Evolutionary conservation across 805 yeast genomes (phyloP), one percentile per base, ranked within the genome.

Genomic region (Yarrowia sp.): DNA sequence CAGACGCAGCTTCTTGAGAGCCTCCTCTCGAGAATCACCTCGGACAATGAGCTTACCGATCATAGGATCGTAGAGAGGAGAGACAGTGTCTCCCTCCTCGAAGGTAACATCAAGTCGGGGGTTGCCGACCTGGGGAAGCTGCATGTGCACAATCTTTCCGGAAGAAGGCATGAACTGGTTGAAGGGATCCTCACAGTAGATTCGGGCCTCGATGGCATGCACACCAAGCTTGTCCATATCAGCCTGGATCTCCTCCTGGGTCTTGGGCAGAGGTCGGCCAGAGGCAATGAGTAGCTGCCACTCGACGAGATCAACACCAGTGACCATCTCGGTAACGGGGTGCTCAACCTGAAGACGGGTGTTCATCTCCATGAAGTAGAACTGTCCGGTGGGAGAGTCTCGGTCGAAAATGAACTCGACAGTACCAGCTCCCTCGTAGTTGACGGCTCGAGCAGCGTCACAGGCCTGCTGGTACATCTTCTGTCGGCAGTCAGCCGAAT

Each of bases 281-380:
- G 73, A 74, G 21, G 75, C 76, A 10, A 72, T 72, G 17, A 71
- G 71, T 30, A 73, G 66, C 67, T 72, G 75, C 85, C 85, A 82
- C 71, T 82, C 85, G 6, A 82, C 85, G 69, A 82, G 76, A 71
- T 82, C 86, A 62, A 80, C 78, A 5, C 83, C 83, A 28, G 83
- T 80, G 26, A 82, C 85, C 80, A 79, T 79, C 71, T 82, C 86
- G 30, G 86, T 82, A 64, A 82, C 81, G 9, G 85, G 85, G 68
- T 82, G 86, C 73, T 82, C 86, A 24, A 82, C 86, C 70, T 82
- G 86, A 66, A 82, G 79, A 66, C 86, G 78, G 21, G 86, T 84
- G 70, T 82, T 82, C 72, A 82, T 84, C 70, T 82, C 86, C 78
- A 82, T 79, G 72, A 82, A 82, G 74, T 81, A 83, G 71, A 82